These are phyloP conservation scores for Fusarium protoensiforme DNA, from an alignment of 2,329 filamentous ascomycete species.

Conservation along the genomic window DNA sequence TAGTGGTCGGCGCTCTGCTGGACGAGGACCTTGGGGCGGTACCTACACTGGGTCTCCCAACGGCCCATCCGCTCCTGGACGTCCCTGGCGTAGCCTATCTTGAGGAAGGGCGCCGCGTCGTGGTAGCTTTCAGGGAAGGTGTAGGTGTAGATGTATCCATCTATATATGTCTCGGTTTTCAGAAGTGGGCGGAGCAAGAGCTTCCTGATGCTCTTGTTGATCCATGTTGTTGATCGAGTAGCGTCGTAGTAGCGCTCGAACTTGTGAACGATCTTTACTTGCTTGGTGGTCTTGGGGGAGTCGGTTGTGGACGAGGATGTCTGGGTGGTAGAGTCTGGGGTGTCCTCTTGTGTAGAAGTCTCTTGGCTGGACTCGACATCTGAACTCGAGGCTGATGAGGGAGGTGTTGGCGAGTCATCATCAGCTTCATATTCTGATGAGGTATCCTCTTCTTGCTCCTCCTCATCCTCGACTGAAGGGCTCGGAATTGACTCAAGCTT, in stretches of 20 bases:
- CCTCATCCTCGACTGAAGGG: conserved; percentile 11
- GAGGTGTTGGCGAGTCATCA: background rate
- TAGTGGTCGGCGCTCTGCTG: conserved; percentile 31
- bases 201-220: conserved; percentile 32
- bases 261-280: conserved; percentile 10
- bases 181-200: conserved; percentile 17
- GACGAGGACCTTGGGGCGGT: conserved; percentile 33
- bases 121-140: conserved; percentile 33
- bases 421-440: background rate
- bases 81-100: conserved; percentile 45
- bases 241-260: conserved; percentile 35
- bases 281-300: background rate
- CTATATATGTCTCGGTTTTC: background rate
- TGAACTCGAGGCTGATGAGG: background rate
- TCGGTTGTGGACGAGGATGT: background rate
- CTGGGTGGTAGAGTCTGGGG: background rate
- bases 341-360: background rate
- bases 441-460: conserved; percentile 5
- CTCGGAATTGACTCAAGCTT: conserved; percentile 1
- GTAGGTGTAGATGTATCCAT: conserved; percentile 43
- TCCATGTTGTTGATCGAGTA: background rate
- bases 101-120: conserved; percentile 35
- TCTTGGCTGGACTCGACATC: conserved; percentile 3
- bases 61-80: conserved; percentile 35
- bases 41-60: conserved; percentile 40